Evolutionary conservation across 208 protist species (phyloP).

Genomic region (Trypanosomatidae sp.): DNA sequence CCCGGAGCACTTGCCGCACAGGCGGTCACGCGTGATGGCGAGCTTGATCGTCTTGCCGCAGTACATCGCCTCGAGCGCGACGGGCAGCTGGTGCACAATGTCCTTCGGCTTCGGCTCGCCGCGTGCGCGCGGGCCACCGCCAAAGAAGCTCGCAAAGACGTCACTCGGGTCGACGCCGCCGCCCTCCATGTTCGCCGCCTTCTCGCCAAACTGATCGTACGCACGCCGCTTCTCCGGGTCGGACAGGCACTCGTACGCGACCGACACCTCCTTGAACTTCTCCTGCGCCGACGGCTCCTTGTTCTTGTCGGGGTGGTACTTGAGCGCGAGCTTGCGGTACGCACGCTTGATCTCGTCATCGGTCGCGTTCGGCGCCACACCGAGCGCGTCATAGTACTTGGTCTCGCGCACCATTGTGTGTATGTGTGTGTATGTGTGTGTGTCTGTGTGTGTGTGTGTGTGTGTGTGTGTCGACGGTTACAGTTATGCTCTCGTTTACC

Average conservation of each 20-base stretch:
- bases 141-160: slow-evolving; percentile 87
- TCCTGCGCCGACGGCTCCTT: slow-evolving; percentile 74
- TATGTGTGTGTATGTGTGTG: no score
- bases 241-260: slow-evolving; percentile 96
- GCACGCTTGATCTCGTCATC: slow-evolving; percentile 90
- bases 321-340: slow-evolving; percentile 88
- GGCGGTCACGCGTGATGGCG: slow-evolving; percentile 82
- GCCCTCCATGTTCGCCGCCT: slow-evolving; percentile 90
- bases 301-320: slow-evolving; percentile 93
- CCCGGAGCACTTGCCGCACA: slow-evolving; percentile 81
- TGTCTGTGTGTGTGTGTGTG: no score
- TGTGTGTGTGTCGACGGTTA: no score
- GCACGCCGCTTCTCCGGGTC: slow-evolving; percentile 93
- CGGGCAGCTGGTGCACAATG: slow-evolving; percentile 89
- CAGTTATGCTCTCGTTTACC: no score
- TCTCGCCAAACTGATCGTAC: slow-evolving; percentile 98
- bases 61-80: slow-evolving; percentile 96
- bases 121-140: slow-evolving; percentile 62
- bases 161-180: slow-evolving; percentile 81
- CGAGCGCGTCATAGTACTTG: slow-evolving; percentile 83
- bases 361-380: slow-evolving; percentile 55
- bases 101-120: slow-evolving; percentile 93
- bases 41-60: slow-evolving; percentile 96
- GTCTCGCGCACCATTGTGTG: slow-evolving; percentile 84
- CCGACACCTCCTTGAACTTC: slow-evolving; percentile 92